These are phyloP conservation scores for Novymonas esmeraldas DNA, from an alignment of 208 protist genomes.

Conservation along the genomic window DNA sequence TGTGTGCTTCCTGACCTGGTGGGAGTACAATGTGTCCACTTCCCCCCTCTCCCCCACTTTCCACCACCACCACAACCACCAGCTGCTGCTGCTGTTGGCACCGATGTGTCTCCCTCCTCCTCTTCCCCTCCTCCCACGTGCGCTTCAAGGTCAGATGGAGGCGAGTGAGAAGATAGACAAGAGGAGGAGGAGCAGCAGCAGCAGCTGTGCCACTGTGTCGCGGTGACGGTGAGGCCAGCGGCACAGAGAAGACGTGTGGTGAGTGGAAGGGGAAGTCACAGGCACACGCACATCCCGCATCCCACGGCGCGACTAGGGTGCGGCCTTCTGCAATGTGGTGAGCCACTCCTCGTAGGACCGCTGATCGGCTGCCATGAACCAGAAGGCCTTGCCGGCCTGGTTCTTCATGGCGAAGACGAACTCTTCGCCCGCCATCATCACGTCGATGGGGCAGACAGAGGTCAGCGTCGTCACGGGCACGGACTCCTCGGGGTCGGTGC, in stretches of 20 bases:
- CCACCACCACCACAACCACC: too few species aligned
- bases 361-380: conserved; percentile 65
- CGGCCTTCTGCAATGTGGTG: conserved; percentile 58
- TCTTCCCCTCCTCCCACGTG: too few species aligned
- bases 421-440: conserved; percentile 63
- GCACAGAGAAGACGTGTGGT: too few species aligned
- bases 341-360: conserved; percentile 67
- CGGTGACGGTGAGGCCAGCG: too few species aligned
- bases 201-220: too few species aligned
- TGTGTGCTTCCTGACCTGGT: neutral
- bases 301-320: conserved; percentile 31
- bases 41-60: too few species aligned
- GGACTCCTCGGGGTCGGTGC: conserved; percentile 45
- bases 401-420: conserved; percentile 90
- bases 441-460: conserved; percentile 87
- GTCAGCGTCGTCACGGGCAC: conserved; percentile 65
- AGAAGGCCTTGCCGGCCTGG: conserved; percentile 80
- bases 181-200: too few species aligned
- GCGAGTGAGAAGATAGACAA: too few species aligned
- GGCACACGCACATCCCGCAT: neutral
- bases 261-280: neutral
- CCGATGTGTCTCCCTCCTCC: too few species aligned
- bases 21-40: too few species aligned
- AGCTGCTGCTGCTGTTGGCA: too few species aligned
- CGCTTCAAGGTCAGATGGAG: too few species aligned